A percentile compares a stretch with the other conserved stretches of the same genome.
Conservation (phyloP, 176 grass and related monocot species). For the Tillandsia fasciculata region DNA sequence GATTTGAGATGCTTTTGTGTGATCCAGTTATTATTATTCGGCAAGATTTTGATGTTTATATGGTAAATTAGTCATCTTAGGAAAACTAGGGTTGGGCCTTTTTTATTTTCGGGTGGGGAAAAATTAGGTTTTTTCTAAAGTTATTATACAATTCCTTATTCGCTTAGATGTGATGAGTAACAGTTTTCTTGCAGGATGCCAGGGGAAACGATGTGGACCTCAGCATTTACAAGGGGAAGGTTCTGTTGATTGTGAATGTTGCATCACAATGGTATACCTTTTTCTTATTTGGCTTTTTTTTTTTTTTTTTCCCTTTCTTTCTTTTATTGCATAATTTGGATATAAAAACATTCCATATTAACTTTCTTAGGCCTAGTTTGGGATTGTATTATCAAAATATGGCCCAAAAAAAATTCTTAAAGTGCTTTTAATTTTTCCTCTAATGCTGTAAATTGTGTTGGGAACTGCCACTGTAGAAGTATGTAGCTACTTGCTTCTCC, state of each 20-base stretch:
- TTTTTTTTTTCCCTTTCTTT: not conserved
- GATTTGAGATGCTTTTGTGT: not conserved
- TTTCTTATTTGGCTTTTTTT: too few species aligned
- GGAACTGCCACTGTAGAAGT: too few species aligned
- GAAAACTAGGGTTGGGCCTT: too few species aligned
- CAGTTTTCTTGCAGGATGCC: conserved; percentile 46
- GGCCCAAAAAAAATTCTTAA: too few species aligned
- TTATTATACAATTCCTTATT: conserved; percentile 3
- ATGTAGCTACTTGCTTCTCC: too few species aligned
- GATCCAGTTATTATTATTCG: not conserved
- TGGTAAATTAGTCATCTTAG: too few species aligned
- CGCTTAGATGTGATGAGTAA: not conserved
- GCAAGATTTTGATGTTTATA: too few species aligned
- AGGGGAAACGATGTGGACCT: conserved; percentile 80
- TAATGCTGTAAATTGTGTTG: too few species aligned
- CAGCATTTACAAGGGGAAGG: conserved; percentile 89
- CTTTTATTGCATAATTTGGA: not conserved
- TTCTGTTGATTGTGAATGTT: conserved; percentile 82
- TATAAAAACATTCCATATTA: not conserved
- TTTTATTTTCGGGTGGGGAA: too few species aligned
- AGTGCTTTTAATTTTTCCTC: too few species aligned
- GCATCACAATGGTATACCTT: conserved; percentile 78
- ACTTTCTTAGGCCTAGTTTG: not conserved
- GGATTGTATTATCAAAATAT: too few species aligned
- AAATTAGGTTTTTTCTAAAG: not conserved